phyloP scores from a whole-genome alignment of 495 filamentous ascomycete species.

The Aspergillus kassunensis region DNA sequence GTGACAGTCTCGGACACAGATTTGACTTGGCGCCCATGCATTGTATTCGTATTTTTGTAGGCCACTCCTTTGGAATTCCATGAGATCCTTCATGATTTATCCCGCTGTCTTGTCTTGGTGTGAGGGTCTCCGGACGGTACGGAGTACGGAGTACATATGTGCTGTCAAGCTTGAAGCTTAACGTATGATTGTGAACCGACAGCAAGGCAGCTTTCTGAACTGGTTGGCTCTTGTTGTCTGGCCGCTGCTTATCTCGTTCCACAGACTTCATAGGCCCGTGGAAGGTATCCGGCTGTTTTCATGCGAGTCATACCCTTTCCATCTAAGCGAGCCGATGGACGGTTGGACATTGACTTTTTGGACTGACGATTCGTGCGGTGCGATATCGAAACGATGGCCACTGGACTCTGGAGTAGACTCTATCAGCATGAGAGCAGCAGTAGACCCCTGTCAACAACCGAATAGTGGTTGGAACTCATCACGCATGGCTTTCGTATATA shows the following conservation, averaged over 20 bases:
- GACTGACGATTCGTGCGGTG: background rate
- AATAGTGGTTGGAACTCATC: too few relatives aligned
- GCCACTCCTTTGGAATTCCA: background rate
- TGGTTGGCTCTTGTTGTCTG: constrained; percentile 4
- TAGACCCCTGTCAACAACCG: too few relatives aligned
- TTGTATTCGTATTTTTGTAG: background rate
- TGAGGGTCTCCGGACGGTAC: too few relatives aligned
- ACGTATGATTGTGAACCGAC: background rate
- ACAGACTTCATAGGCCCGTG: background rate
- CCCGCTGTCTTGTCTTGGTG: background rate
- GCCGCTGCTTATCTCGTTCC: constrained; percentile 8
- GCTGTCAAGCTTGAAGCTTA: constrained; percentile 7
- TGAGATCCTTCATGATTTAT: background rate
- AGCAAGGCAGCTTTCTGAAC: background rate
- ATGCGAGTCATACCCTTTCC: background rate
- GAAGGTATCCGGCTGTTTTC: background rate
- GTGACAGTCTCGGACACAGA: too few relatives aligned
- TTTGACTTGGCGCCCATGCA: background rate
- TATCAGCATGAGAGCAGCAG: too few relatives aligned
- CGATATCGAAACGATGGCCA: background rate
- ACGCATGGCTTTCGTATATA: too few relatives aligned
- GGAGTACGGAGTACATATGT: background rate
- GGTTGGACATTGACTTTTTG: background rate
- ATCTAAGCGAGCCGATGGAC: background rate
- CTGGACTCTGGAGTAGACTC: too few relatives aligned